Base-by-base conservation (phyloP, 495 filamentous ascomycete species). In the Gamarada debralockiae region DNA sequence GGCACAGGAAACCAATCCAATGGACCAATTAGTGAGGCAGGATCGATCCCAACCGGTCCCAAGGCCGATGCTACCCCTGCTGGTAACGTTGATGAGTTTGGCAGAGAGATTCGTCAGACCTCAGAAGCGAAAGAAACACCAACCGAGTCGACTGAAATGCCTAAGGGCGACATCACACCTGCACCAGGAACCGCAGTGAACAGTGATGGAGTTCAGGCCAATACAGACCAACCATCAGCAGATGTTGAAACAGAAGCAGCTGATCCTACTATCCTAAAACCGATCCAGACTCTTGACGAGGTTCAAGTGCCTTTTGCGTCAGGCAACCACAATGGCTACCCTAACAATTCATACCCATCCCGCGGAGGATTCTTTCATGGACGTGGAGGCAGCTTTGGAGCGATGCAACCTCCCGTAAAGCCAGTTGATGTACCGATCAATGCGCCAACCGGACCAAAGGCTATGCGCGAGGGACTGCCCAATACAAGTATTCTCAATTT, bases 401-500 rank as follows among this genome's bases (percentile, higher is more conserved):
- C 43, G 21, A 55, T 58, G 50, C 51, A 52, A 25, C 51, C 54
- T 36, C 49, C 61, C n/a, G 36, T 63, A 17, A 60, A 57, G 36
- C 51, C 57, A 20, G 48, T 55, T 20, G 76, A 77, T 62, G 71
- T 76, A 21, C 78, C 75, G 14, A 56, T 75, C 38, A 81, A 80
- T 67, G 93, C 93, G 22, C 93, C 93, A 24, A 93, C 86, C 46
- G 93, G 90, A 1, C 93, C 93, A 2, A 91, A 93, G 68, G 93
- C 95, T 15, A 90, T 97, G 84, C 74, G 95, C 56, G 82, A 92
- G 62, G 91, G 92, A 15, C 76, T 85, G 18, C 84, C 87, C 46
- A 92, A 91, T 67, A 88, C 84, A 39, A 85, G 83, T 65, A 77
- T 82, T 60, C 66, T 66, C 48, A 67, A 73, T 50, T 64, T 81